Percentiles rank a stretch among this genome's conserved stretches.
phyloP scores from a whole-genome alignment of 176 grass and related monocot genomes.

The Triticum urartu region DNA sequence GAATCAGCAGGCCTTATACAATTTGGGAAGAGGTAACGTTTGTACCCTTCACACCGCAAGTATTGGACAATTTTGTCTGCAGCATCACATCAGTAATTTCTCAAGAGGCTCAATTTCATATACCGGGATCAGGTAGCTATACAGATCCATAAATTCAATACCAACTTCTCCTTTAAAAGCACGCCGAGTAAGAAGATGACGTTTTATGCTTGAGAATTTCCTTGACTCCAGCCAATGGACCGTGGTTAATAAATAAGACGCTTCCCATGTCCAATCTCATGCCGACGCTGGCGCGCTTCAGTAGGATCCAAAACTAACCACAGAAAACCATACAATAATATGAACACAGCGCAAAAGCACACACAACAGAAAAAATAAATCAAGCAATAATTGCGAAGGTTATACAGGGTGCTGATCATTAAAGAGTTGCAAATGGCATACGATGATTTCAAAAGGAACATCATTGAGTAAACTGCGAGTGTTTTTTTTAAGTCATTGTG shows the following conservation, averaged over 20 bases:
- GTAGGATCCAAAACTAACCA: no score
- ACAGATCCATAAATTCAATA: slow-evolving; percentile 55
- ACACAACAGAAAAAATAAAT: no score
- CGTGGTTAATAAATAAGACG: no score
- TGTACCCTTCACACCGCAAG: no score
- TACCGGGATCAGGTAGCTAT: slow-evolving; percentile 88
- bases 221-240: no score
- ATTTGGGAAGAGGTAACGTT: no score
- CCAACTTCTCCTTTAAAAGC: slow-evolving; percentile 85
- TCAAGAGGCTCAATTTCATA: slow-evolving; percentile 96
- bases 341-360: no score
- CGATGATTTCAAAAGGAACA: neutral
- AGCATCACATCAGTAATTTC: slow-evolving; percentile 69
- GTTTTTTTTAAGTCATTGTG: neutral
- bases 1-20: no score
- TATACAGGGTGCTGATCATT: neutral
- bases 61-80: slow-evolving; percentile 11
- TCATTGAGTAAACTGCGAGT: neutral
- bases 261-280: no score
- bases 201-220: slow-evolving; percentile 77
- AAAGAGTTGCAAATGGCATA: neutral
- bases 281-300: no score
- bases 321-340: no score
- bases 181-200: slow-evolving; percentile 85
- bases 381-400: neutral